phyloP scores from a whole-genome alignment of 1,284 basidiomycete genomes.

The Apiotrichum veenhuisii region DNA sequence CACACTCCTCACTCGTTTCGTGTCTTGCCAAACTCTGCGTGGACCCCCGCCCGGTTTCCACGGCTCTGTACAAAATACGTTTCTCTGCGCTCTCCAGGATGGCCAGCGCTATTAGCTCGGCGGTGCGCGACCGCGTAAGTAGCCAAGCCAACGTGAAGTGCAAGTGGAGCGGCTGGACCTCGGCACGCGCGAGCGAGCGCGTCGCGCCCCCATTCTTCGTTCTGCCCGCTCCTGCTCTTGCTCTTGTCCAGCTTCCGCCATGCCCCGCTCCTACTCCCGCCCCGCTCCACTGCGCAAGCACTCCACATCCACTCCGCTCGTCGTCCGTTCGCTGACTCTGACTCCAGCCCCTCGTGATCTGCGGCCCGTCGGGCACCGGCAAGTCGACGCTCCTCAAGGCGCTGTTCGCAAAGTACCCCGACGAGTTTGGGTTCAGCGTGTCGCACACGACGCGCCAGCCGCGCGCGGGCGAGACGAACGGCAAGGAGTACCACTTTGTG shows the following conservation, averaged over 20 bases:
- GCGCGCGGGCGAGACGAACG: conserved; percentile 75
- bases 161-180: too few species aligned
- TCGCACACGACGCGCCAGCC: conserved; percentile 92
- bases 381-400: conserved; percentile 87
- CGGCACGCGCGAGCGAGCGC: too few species aligned
- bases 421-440: conserved; percentile 88
- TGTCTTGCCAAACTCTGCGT: too few species aligned
- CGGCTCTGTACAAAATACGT: not conserved
- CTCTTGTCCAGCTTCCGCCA: too few species aligned
- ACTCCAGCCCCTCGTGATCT: conserved; percentile 64
- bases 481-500: conserved; percentile 61
- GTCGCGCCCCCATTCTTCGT: not conserved
- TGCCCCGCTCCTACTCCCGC: too few species aligned
- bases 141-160: too few species aligned
- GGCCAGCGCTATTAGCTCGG: not conserved
- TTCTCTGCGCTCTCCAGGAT: not conserved
- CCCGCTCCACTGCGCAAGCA: too few species aligned
- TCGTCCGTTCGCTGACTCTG: not conserved
- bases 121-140: not conserved
- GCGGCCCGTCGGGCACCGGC: conserved; percentile 85
- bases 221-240: too few species aligned
- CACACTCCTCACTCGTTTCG: too few species aligned
- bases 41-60: too few species aligned
- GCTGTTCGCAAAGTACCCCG: conserved; percentile 77
- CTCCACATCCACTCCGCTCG: too few species aligned